Conservation (phyloP, 225 moss, liverwort and hornwort genomes). For the Physcomitrium patens region DNA sequence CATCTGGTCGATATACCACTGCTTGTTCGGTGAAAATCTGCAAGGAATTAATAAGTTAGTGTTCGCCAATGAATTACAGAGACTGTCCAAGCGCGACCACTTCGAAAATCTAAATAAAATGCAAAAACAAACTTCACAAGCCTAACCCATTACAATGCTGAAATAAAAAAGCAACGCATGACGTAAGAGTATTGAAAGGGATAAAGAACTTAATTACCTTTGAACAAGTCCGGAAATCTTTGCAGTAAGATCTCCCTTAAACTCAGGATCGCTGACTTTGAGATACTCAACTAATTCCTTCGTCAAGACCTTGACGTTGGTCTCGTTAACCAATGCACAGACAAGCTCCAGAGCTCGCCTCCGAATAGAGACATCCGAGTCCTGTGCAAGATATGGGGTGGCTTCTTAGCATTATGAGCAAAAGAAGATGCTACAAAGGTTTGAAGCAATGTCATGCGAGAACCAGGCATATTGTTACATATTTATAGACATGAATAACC, state of each 20-base stretch:
- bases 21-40: conserved; percentile 75
- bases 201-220: conserved; percentile 38
- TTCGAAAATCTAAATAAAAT: conserved; percentile 1
- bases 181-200: not conserved
- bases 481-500: too few species aligned
- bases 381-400: conserved; percentile 41
- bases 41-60: conserved; percentile 10
- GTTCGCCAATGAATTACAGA: not conserved
- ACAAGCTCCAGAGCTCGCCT: conserved; percentile 77
- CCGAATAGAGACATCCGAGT: conserved; percentile 82
- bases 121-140: not conserved
- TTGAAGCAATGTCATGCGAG: not conserved
- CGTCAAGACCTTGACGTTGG: conserved; percentile 65
- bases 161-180: not conserved
- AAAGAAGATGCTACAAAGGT: not conserved
- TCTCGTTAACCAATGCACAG: conserved; percentile 69
- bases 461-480: not conserved
- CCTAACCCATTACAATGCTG: not conserved
- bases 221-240: conserved; percentile 79
- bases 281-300: conserved; percentile 81
- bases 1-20: conserved; percentile 85
- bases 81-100: not conserved
- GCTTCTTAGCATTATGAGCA: not conserved
- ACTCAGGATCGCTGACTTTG: conserved; percentile 75
- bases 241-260: conserved; percentile 67